A percentile compares a stretch with the other conserved stretches of the same genome.
Evolutionary conservation across 345 rosid species (phyloP).

Genomic region (Brassica rapa): DNA sequence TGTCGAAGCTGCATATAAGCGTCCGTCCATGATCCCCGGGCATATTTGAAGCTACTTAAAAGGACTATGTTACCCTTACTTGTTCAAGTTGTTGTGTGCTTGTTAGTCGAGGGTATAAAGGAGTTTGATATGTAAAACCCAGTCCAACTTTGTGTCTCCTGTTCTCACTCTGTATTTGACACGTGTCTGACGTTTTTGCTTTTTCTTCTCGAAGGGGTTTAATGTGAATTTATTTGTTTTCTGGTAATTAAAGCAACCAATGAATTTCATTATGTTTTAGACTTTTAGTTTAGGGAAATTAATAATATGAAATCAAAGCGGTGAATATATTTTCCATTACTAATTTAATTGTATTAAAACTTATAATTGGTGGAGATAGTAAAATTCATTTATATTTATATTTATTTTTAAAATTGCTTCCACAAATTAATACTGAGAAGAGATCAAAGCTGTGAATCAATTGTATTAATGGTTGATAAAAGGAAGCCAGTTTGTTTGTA

Average conservation of each 20-base stretch:
- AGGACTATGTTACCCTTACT: constrained; percentile 9
- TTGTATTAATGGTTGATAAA: neutral
- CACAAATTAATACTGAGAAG: neutral
- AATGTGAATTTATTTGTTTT: neutral
- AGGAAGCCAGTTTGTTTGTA: neutral
- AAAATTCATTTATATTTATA: neutral
- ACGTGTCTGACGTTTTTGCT: neutral
- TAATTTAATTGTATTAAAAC: neutral
- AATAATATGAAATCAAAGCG: neutral
- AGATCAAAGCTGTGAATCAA: neutral
- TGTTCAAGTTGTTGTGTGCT: neutral
- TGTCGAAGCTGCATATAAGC: constrained; percentile 16
- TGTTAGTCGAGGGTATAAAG: neutral
- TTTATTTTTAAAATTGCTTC: neutral
- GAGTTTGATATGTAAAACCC: neutral
- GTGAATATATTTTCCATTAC: neutral
- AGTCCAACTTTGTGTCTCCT: constrained; percentile 11
- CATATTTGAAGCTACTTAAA: constrained; percentile 1
- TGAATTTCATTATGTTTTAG: neutral
- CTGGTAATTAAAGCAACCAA: neutral
- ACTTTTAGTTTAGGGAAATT: neutral
- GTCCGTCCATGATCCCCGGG: constrained; percentile 28
- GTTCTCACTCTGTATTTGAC: constrained; percentile 19
- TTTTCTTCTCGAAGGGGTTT: neutral
- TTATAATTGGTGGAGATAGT: neutral